Conservation (phyloP, 1,139 yeast species). For the Spathaspora sp. region DNA sequence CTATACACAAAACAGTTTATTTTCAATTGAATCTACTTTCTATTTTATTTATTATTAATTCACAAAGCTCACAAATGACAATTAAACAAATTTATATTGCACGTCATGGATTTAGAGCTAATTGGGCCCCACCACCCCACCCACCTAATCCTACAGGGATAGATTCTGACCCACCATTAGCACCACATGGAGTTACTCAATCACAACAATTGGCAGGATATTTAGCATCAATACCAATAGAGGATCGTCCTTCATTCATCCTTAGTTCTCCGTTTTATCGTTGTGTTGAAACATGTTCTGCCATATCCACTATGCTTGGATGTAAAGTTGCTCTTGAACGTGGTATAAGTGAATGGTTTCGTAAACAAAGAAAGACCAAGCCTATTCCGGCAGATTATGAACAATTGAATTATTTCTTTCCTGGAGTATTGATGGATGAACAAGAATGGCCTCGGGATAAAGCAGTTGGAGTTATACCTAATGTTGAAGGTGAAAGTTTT, state of each 20-base stretch:
- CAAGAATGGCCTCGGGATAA: constrained; percentile 44
- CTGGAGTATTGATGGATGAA: constrained; percentile 38
- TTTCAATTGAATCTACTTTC: too few relatives aligned
- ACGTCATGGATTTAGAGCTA: constrained; percentile 78
- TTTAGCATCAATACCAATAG: constrained; percentile 32
- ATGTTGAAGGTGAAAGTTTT: constrained; percentile 61
- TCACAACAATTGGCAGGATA: constrained; percentile 70
- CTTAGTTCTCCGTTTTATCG: constrained; percentile 85
- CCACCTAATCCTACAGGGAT: constrained; percentile 79
- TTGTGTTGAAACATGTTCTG: constrained; percentile 80
- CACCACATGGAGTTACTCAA: constrained; percentile 77
- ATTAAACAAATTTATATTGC: constrained; percentile 49
- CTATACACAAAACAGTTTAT: neutral
- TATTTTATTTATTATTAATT: too few relatives aligned
- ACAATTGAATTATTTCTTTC: constrained; percentile 49
- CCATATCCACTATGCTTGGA: constrained; percentile 56
- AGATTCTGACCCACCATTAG: constrained; percentile 77
- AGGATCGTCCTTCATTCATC: constrained; percentile 59
- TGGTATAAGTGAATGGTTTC: constrained; percentile 76
- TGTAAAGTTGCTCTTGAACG: constrained; percentile 63
- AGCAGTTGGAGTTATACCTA: constrained; percentile 51
- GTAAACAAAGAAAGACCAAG: constrained; percentile 50
- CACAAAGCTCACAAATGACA: constrained; percentile 29
- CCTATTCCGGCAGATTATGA: constrained; percentile 61
- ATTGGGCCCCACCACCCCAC: constrained; percentile 79